A percentile compares a stretch with the other conserved stretches of the same genome.
phyloP scores from a whole-genome alignment of 2,329 filamentous ascomycete species.

The Nigrospora osmanthi region DNA sequence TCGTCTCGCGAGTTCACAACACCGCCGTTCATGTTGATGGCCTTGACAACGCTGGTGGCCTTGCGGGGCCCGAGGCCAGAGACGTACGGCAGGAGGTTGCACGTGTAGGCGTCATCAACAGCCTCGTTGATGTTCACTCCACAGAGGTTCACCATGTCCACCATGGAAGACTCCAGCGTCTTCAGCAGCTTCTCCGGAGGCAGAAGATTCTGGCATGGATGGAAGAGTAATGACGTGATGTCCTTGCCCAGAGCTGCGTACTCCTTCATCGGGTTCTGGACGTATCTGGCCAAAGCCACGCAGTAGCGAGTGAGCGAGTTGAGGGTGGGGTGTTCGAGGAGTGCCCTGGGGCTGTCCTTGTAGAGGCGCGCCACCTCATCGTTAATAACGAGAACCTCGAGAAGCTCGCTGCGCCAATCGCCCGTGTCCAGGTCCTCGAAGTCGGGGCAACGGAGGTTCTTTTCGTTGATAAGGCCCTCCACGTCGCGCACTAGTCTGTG shows the following conservation, averaged over 20 bases:
- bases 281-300: conserved; percentile 78
- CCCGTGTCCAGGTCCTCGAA: conserved; percentile 73
- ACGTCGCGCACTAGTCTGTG: conserved; percentile 77
- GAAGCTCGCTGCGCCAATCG: conserved; percentile 66
- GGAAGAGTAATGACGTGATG: conserved; percentile 78
- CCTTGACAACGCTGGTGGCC: conserved; percentile 75
- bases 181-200: conserved; percentile 81
- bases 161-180: conserved; percentile 89
- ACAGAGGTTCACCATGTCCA: conserved; percentile 96
- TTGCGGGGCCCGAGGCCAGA: conserved; percentile 90
- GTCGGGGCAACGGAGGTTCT: conserved; percentile 70
- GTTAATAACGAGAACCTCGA: conserved; percentile 88
- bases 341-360: conserved; percentile 77
- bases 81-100: conserved; percentile 83
- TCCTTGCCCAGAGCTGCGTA: conserved; percentile 90
- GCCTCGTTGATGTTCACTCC: conserved; percentile 95
- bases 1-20: conserved; percentile 78
- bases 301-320: conserved; percentile 80
- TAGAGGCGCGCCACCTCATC: conserved; percentile 97
- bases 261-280: conserved; percentile 94
- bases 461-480: conserved; percentile 68
- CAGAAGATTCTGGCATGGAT: conserved; percentile 81
- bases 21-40: conserved; percentile 86
- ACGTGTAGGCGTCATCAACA: conserved; percentile 70
- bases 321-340: conserved; percentile 72